These are phyloP conservation scores for Backusella morwellensis DNA, from an alignment of 192 early-diverging fungal species.

Conservation along the genomic window DNA sequence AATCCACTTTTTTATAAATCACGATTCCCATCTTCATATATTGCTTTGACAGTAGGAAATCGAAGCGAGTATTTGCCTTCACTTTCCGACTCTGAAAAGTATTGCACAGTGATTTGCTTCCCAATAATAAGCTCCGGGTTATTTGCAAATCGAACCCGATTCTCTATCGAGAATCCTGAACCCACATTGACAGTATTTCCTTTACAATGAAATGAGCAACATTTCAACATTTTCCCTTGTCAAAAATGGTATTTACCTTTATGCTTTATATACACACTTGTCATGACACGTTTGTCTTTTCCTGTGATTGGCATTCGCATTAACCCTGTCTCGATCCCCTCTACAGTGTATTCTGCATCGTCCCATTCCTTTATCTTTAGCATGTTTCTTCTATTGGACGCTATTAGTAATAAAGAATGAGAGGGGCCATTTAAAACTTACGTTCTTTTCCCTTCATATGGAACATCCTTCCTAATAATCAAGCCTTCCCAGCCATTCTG, in stretches of 20 bases:
- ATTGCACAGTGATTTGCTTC: conserved; percentile 50
- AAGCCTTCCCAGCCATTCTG: conserved; percentile 55
- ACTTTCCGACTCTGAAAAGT: conserved; percentile 45
- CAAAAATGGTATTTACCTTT: conserved; percentile 21
- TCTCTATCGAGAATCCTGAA: conserved; percentile 45
- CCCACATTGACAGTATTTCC: conserved; percentile 51
- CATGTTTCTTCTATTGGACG: conserved; percentile 35
- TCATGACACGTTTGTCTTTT: conserved; percentile 31
- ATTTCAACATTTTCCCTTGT: not conserved
- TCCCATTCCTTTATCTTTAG: conserved; percentile 54
- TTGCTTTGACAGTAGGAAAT: conserved; percentile 54
- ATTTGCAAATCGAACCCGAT: conserved; percentile 43
- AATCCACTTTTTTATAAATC: conserved; percentile 6
- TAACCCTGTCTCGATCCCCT: conserved; percentile 38
- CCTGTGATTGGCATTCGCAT: conserved; percentile 45
- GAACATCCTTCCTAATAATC: conserved; percentile 44
- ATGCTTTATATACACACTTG: conserved; percentile 45
- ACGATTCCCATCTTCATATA: conserved; percentile 35
- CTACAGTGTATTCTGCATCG: conserved; percentile 50
- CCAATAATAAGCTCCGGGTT: conserved; percentile 47
- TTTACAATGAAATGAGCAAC: not conserved
- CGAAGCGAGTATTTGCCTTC: conserved; percentile 33
- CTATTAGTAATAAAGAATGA: no score
- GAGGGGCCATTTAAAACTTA: conserved; percentile 1
- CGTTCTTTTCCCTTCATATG: conserved; percentile 54